Evolutionary conservation across 2,329 filamentous ascomycete species (phyloP), one percentile per base, ranked within the genome.

Genomic region (Fusarium miscanthi): DNA sequence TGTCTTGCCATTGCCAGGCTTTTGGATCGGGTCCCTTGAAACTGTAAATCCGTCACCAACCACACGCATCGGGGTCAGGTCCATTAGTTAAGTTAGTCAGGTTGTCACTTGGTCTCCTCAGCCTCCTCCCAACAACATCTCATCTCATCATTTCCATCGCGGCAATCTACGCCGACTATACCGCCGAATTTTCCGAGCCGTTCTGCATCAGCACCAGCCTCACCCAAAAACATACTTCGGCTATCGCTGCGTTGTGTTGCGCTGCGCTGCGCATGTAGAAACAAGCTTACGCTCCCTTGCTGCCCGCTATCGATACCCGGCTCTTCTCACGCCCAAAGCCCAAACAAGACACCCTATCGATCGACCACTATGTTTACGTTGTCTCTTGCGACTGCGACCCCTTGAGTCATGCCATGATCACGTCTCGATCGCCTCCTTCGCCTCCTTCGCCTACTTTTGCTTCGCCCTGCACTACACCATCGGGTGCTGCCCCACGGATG

Each of bases 361-460:
- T 59, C 33, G 52, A 64, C 57, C 60, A 78, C 69, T 67, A 76
- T 78, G 76, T 73, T 72, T 58, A 59, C 65, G 60, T 48, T 66
- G 62, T 73, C 63, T 74, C 59, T 63, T 74, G 53, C 64, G 71
- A 59, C 60, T 74, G 33, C 68, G 57, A 66, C 72, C 59, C 62
- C 40, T 75, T 72, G 73, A 78, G 76, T 76, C 76, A 78, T 78
- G 72, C 66, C 74, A 75, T 78, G 76, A 78, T 69, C 72, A 65
- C 74, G 67, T 69, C 65, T 70, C 59, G 53, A 75, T 75, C 69
- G 27, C 63, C 70, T 68, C 65, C 70, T 68, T 75, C 70, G 56
- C 63, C 66, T 51, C 27, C 57, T 66, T 25, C 23, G 23, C 23
- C 23, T 25, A 25, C 23, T 58, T 69, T 60, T 74, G 63, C 70